Conservation (phyloP, 2,329 filamentous ascomycete genomes). For the Beauveria rudraprayagi region DNA sequence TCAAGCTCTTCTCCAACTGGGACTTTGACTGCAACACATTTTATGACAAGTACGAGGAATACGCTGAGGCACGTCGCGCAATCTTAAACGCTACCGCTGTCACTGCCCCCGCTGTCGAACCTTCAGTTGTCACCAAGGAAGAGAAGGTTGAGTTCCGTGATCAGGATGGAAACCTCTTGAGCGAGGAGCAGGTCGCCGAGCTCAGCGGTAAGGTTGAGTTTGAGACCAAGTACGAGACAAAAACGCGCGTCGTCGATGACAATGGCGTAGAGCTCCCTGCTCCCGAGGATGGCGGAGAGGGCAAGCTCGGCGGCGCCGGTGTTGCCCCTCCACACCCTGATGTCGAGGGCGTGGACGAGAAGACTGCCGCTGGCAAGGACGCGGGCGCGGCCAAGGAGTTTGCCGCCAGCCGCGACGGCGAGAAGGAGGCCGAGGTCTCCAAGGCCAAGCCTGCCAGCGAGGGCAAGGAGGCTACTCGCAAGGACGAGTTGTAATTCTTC, state of each 20-base stretch:
- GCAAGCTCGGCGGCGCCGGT: constrained; percentile 26
- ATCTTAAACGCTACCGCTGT: constrained; percentile 30
- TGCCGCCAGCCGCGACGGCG: constrained; percentile 47
- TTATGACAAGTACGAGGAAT: constrained; percentile 43
- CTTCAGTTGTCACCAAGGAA: constrained; percentile 50
- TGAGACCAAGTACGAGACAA: constrained; percentile 92
- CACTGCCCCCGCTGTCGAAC: constrained; percentile 34
- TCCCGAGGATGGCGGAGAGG: constrained; percentile 32
- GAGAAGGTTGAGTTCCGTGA: constrained; percentile 92
- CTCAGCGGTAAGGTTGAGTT: constrained; percentile 92
- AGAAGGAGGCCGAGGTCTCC: constrained; percentile 47
- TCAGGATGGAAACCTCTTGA: constrained; percentile 81
- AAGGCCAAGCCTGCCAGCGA: constrained; percentile 57
- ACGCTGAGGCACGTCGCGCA: constrained; percentile 32
- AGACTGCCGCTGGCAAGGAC: constrained; percentile 39
- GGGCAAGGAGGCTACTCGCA: constrained; percentile 47
- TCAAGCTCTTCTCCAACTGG: constrained; percentile 85
- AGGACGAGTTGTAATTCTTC: constrained; percentile 28
- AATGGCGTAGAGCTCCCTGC: constrained; percentile 66
- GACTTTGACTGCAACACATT: constrained; percentile 99
- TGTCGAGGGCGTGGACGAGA: constrained; percentile 51
- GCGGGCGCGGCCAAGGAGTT: constrained; percentile 33
- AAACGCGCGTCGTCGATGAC: constrained; percentile 73
- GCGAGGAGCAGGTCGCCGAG: constrained; percentile 72
- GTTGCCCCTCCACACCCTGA: constrained; percentile 54